Percentiles rank a stretch among this genome's conserved stretches.
Conservation (phyloP, 2,329 filamentous ascomycete species). For the Cordyceps pruinosa region DNA sequence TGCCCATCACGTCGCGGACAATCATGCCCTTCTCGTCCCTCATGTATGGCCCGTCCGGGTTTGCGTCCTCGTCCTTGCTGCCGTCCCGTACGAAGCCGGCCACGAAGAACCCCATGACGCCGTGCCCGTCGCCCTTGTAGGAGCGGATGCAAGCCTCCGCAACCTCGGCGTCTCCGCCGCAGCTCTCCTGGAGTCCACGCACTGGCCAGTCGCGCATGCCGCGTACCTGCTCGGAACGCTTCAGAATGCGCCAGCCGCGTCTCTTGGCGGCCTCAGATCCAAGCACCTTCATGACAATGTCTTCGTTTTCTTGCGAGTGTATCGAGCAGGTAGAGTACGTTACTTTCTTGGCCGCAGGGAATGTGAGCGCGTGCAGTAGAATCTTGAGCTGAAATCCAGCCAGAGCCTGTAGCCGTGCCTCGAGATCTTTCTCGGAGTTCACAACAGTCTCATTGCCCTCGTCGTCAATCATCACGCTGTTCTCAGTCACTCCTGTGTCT, state of each 20-base stretch:
- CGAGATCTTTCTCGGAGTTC: conserved; percentile 48
- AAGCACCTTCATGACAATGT: conserved; percentile 68
- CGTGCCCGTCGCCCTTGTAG: conserved; percentile 70
- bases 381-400: conserved; percentile 77
- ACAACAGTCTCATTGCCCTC: conserved; percentile 50
- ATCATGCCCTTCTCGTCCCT: conserved; percentile 50
- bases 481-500: conserved; percentile 25
- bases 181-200: conserved; percentile 47
- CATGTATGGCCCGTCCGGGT: conserved; percentile 42
- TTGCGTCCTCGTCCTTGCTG: conserved; percentile 14
- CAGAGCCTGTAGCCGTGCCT: conserved; percentile 62
- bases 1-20: conserved; percentile 34
- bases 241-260: conserved; percentile 72
- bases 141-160: conserved; percentile 75
- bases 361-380: conserved; percentile 75
- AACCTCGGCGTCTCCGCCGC: conserved; percentile 43
- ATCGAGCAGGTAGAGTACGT: conserved; percentile 94
- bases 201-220: conserved; percentile 73
- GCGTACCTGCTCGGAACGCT: conserved; percentile 62
- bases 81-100: conserved; percentile 62
- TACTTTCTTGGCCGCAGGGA: conserved; percentile 66
- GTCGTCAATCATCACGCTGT: conserved; percentile 45
- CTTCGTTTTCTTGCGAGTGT: conserved; percentile 81
- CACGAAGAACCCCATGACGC: conserved; percentile 94
- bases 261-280: conserved; percentile 56